Base-by-base conservation (phyloP, 108 stramenopile species). In the Stephanodiscus minutulus region DNA sequence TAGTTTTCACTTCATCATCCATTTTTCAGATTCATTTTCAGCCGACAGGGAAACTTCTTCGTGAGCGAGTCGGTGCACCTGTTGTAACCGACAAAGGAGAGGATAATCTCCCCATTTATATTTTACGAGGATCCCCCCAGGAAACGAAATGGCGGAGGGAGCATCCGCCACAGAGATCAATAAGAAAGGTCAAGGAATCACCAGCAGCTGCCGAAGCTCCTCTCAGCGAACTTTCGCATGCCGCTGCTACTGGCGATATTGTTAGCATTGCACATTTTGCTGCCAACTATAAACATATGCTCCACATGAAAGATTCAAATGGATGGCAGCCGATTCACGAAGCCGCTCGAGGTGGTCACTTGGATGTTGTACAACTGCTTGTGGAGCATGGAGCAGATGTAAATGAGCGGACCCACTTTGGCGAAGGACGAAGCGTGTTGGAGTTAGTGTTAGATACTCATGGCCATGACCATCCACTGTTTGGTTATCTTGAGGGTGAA, bases 271-370 rank as follows among this genome's bases (percentile, higher is more conserved):
- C 72, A 11, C 50, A 80, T 18, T 73, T 68, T 24, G 72, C 62
- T 3, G 52, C 56, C 15, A 64, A 50, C 13, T 46, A 73, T 5
- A 70, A 81, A 47, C 54, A 81, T 43, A 41, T 74, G 47, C 65
- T 78, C 33, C 77, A 65, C 39, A 67, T 73, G 49, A 47, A 81
- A 25, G 84, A 88, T 49, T 52, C 29, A 13, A 85, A 82, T 35
- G 76, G 74, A 22, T 84, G 82, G 77, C 55, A 81, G 36, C 87
- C 83, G 35, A 72, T 81, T 36, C 81, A 82, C 46, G 76, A 74
- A 61, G 81, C 86, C 28, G 63, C 77, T 5, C 20, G 82, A 50
- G 82, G 66, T 21, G 82, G 82, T 2, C 77, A 83, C 71, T 41
- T 71, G 9, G 61, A 83, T 47, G 58, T 47, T 53, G 62, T 83